Percentiles rank a stretch among this genome's conserved stretches.
Evolutionary conservation across 257 asterid species (phyloP).

Genomic region (Eucommia ulmoides): DNA sequence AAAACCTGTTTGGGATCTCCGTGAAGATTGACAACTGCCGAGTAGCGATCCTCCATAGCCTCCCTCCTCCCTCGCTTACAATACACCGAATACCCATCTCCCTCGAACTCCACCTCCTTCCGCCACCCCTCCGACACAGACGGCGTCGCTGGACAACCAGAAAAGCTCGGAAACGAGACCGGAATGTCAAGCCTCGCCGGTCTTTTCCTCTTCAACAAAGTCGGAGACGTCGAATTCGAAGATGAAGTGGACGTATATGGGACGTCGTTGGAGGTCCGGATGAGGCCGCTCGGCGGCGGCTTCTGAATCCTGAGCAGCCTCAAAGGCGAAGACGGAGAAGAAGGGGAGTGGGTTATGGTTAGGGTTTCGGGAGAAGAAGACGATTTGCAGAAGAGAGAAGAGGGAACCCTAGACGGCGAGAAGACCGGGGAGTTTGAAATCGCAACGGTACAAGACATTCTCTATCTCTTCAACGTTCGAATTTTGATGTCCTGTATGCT

Average conservation of each 20-base stretch:
- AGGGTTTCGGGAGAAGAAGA: constrained; percentile 20
- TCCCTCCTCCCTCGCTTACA: background rate
- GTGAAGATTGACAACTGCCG: constrained; percentile 40
- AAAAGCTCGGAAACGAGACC: constrained; percentile 7
- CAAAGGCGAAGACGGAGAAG: constrained; percentile 40
- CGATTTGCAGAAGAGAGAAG: constrained; percentile 18
- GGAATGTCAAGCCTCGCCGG: constrained; percentile 33
- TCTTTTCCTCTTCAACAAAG: constrained; percentile 26
- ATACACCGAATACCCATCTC: background rate
- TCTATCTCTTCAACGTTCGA: background rate
- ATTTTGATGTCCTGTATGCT: too few species aligned
- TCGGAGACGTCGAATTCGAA: constrained; percentile 8
- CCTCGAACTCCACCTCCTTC: background rate
- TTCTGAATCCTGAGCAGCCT: constrained; percentile 42
- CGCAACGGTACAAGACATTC: constrained; percentile 38
- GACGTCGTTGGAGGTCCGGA: background rate
- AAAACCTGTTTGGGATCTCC: constrained; percentile 53
- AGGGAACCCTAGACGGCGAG: constrained; percentile 21
- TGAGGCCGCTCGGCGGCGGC: constrained; percentile 11
- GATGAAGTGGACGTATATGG: background rate
- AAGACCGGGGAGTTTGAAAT: constrained; percentile 58
- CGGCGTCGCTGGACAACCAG: background rate
- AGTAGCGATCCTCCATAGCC: constrained; percentile 31
- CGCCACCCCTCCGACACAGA: background rate
- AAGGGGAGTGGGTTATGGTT: constrained; percentile 16